Conservation (phyloP, 192 early-diverging fungal species). For the Endogone sp. region DNA sequence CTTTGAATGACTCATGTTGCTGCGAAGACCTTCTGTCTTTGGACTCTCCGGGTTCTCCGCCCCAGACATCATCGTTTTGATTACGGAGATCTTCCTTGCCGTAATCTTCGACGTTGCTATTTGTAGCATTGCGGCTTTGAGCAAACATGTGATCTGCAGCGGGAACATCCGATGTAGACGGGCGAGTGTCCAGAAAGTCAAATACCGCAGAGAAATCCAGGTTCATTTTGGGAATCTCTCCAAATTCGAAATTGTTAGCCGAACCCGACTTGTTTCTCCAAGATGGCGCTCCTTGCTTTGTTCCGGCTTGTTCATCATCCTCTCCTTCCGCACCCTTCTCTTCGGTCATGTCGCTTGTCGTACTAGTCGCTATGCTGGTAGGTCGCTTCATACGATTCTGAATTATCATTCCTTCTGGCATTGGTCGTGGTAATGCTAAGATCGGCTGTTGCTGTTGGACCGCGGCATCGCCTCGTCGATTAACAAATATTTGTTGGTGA, state of each 20-base stretch:
- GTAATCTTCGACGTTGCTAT: background rate
- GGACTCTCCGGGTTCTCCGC: background rate
- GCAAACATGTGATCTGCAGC: too few species aligned
- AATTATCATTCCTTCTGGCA: slow-evolving; percentile 4
- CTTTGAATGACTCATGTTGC: background rate
- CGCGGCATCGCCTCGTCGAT: background rate
- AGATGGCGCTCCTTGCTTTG: slow-evolving; percentile 2
- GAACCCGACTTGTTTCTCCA: background rate
- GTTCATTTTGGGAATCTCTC: background rate
- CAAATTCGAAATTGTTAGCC: slow-evolving; percentile 7
- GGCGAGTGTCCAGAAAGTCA: too few species aligned
- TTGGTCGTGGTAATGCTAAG: slow-evolving; percentile 19
- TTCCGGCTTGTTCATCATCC: background rate
- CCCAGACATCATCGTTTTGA: background rate
- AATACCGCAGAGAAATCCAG: background rate
- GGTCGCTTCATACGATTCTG: slow-evolving; percentile 12
- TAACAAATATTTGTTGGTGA: background rate
- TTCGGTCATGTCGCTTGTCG: slow-evolving; percentile 3
- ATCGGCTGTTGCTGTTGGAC: slow-evolving; percentile 7
- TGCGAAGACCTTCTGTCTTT: background rate
- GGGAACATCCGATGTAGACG: too few species aligned
- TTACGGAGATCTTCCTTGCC: background rate
- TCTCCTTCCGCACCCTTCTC: background rate
- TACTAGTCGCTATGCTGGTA: slow-evolving; percentile 1
- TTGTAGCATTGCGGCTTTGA: too few species aligned